Conservation (phyloP, 2,329 filamentous ascomycete species). For the Fusarium albidum region DNA sequence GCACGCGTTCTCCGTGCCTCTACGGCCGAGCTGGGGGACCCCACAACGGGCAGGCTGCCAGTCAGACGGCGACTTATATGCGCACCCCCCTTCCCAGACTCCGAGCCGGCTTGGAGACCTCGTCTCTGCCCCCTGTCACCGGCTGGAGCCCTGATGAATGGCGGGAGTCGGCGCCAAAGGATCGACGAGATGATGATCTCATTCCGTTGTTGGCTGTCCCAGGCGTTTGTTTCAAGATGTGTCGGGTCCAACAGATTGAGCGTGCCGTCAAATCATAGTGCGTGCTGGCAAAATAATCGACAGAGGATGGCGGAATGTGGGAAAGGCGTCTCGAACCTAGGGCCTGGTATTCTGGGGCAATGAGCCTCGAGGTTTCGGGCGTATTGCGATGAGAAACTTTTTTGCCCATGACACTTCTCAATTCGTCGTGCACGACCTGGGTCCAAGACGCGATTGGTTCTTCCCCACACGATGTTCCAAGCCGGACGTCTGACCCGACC, state of each 20-base stretch:
- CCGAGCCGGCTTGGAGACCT: constrained; percentile 16
- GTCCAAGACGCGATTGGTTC: constrained; percentile 33
- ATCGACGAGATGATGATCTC: constrained; percentile 43
- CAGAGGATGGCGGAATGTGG: constrained; percentile 32
- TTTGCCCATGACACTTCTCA: constrained; percentile 35
- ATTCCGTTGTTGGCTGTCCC: constrained; percentile 39
- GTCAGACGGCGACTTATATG: constrained; percentile 22
- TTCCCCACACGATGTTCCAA: constrained; percentile 31
- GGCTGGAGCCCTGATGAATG: constrained; percentile 36
- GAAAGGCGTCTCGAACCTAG: constrained; percentile 18
- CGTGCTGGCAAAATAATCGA: constrained; percentile 19
- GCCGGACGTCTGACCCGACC: constrained; percentile 11
- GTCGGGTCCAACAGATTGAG: constrained; percentile 19
- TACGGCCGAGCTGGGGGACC: constrained; percentile 38
- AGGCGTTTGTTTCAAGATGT: constrained; percentile 43
- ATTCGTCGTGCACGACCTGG: constrained; percentile 29
- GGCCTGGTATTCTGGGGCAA: constrained; percentile 25
- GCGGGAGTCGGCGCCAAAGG: constrained; percentile 41
- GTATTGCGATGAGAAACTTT: constrained; percentile 22
- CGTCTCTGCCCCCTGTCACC: constrained; percentile 21
- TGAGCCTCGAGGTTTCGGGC: constrained; percentile 27
- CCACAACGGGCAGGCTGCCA: constrained; percentile 29
- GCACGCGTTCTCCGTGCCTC: constrained; percentile 31
- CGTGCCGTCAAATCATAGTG: constrained; percentile 33
- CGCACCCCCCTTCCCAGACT: constrained; percentile 27